A percentile compares a stretch with the other conserved stretches of the same genome.
phyloP scores from a whole-genome alignment of 2,329 filamentous ascomycete species.

The Fusarium sarcochroum region DNA sequence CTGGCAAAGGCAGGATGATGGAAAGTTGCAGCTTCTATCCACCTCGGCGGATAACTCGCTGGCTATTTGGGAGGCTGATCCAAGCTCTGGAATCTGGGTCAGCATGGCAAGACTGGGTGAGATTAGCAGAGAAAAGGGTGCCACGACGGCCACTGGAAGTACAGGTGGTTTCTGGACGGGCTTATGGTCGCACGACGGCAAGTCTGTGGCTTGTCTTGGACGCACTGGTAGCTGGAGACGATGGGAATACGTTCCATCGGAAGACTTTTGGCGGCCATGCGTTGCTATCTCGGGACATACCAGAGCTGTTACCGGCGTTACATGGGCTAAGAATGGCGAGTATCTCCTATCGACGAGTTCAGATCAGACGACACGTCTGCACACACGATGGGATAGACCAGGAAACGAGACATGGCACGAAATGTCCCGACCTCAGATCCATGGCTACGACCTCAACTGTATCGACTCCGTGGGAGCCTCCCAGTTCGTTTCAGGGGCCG shows the following conservation, averaged over 20 bases:
- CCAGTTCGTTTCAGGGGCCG: conserved; percentile 93
- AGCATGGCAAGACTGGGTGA: conserved; percentile 89
- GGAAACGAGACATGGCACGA: conserved; percentile 84
- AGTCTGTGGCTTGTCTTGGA: conserved; percentile 83
- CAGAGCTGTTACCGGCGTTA: conserved; percentile 82
- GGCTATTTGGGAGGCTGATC: conserved; percentile 91
- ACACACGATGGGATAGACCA: conserved; percentile 79
- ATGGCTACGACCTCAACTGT: conserved; percentile 98
- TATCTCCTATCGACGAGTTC: conserved; percentile 91
- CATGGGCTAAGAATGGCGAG: conserved; percentile 85
- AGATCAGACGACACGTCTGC: conserved; percentile 93
- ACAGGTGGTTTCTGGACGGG: conserved; percentile 97
- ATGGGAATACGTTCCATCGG: conserved; percentile 76
- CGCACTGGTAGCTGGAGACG: conserved; percentile 93
- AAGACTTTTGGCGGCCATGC: conserved; percentile 81
- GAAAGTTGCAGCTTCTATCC: conserved; percentile 81
- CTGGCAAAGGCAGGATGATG: conserved; percentile 72
- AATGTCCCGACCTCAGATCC: conserved; percentile 94
- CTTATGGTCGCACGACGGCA: conserved; percentile 86
- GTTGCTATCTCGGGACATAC: conserved; percentile 88
- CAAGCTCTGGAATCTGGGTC: conserved; percentile 89
- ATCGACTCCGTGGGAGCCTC: conserved; percentile 80
- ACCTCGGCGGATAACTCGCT: conserved; percentile 96
- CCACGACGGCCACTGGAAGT: conserved; percentile 95
- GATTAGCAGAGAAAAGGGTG: conserved; percentile 94